Percentiles rank a stretch among this genome's conserved stretches.
phyloP scores from a whole-genome alignment of 2,329 filamentous ascomycete species.

The Fusarium sp. region DNA sequence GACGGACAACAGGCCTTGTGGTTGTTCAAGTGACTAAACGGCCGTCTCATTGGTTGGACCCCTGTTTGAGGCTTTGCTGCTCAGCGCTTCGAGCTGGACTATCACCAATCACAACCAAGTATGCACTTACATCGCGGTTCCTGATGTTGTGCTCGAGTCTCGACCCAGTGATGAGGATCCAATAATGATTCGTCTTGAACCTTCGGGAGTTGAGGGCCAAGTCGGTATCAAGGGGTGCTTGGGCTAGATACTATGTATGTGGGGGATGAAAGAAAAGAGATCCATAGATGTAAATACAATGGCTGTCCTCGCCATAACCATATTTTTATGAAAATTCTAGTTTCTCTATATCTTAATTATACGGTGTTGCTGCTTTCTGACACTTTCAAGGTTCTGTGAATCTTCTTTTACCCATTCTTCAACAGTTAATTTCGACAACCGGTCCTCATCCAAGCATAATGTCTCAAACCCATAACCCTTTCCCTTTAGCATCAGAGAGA shows the following conservation, averaged over 20 bases:
- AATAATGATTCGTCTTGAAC: constrained; percentile 38
- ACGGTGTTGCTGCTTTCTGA: constrained; percentile 26
- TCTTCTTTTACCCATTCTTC: constrained; percentile 10
- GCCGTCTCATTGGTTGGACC: constrained; percentile 46
- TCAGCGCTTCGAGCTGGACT: constrained; percentile 48
- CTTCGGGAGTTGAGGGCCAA: constrained; percentile 32
- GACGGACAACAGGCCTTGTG: constrained; percentile 33
- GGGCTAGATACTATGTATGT: constrained; percentile 25
- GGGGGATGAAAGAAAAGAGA: constrained; percentile 28
- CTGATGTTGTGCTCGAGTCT: constrained; percentile 36
- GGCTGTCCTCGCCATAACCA: constrained; percentile 33
- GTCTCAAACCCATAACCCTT: constrained; percentile 55
- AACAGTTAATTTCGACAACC: constrained; percentile 9
- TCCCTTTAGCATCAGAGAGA: constrained; percentile 59
- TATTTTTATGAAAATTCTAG: constrained; percentile 1
- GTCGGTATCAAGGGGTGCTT: constrained; percentile 31
- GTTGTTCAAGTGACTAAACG: constrained; percentile 10
- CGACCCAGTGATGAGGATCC: constrained; percentile 31
- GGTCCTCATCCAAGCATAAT: constrained; percentile 48
- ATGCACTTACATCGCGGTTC: constrained; percentile 25
- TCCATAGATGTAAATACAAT: constrained; percentile 44
- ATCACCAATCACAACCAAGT: constrained; percentile 47
- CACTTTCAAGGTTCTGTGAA: constrained; percentile 40
- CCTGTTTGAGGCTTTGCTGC: constrained; percentile 37
- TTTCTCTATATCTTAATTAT: constrained; percentile 5